Conservation (phyloP, 176 grass and related monocot genomes). For the Avena atlantica region DNA sequence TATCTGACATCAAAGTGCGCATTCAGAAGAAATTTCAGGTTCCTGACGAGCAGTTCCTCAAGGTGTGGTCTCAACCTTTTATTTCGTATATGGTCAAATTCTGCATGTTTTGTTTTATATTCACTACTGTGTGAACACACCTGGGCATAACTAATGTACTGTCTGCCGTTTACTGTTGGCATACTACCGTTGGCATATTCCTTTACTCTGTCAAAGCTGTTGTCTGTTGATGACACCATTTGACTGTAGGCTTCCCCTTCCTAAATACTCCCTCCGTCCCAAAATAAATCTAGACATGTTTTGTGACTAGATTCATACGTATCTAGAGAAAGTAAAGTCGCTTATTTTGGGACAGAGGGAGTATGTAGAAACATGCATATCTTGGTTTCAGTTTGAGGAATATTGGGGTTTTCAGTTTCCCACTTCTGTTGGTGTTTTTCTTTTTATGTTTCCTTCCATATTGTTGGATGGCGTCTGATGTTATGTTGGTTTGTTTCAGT, state of each 20-base stretch:
- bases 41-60: constrained; percentile 67
- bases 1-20: constrained; percentile 64
- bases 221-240: background rate
- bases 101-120: background rate
- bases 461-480: constrained; percentile 32
- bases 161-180: background rate
- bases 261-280: background rate
- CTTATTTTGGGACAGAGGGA: too few relatives aligned
- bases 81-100: constrained; percentile 19
- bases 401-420: background rate
- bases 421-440: background rate
- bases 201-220: background rate
- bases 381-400: constrained; percentile 14
- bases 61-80: constrained; percentile 42
- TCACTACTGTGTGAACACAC: background rate
- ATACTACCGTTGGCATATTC: background rate
- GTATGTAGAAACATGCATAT: background rate
- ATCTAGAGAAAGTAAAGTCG: too few relatives aligned
- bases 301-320: too few relatives aligned
- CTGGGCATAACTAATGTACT: background rate
- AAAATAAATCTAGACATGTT: too few relatives aligned
- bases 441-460: background rate
- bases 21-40: constrained; percentile 83
- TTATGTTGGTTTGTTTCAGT: constrained; percentile 53
- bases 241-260: background rate